phyloP scores from a whole-genome alignment of 305 asterid genomes.

The Ajuga reptans region DNA sequence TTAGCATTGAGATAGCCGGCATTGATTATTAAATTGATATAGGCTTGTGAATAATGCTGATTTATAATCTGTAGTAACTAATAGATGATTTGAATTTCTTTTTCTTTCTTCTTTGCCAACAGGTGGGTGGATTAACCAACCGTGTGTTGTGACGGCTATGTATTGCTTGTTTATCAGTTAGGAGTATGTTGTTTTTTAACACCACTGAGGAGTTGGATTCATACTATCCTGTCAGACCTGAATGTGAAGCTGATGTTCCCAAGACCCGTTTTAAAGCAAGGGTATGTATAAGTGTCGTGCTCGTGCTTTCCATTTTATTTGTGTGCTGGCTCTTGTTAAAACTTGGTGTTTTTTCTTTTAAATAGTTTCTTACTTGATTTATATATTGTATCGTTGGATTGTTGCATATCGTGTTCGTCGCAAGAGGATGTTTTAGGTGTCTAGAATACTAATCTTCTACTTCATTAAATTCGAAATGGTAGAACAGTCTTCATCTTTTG shows the following conservation, averaged over 20 bases:
- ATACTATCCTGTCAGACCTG: slow-evolving; percentile 70
- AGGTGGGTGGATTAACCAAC: neutral
- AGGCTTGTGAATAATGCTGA: slow-evolving; percentile 12
- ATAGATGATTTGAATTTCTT: slow-evolving; percentile 11
- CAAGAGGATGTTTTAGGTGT: slow-evolving; percentile 3
- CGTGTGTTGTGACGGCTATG: slow-evolving; percentile 2
- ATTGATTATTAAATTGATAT: slow-evolving; percentile 14
- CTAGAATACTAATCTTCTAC: neutral
- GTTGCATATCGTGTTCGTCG: neutral
- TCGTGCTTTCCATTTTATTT: neutral
- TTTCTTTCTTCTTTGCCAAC: neutral
- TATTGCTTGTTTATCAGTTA: slow-evolving; percentile 12
- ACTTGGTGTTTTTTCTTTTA: neutral
- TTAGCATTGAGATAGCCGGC: slow-evolving; percentile 8
- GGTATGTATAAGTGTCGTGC: slow-evolving; percentile 33
- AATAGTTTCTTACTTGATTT: no score
- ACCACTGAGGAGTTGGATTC: slow-evolving; percentile 66
- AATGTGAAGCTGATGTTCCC: slow-evolving; percentile 73
- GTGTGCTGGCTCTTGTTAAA: neutral
- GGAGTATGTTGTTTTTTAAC: slow-evolving; percentile 44
- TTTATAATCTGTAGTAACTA: slow-evolving; percentile 11
- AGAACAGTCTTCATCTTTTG: neutral
- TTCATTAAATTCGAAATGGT: slow-evolving; percentile 1
- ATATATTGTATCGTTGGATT: neutral
- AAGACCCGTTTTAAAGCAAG: slow-evolving; percentile 78